A percentile compares a stretch with the other conserved stretches of the same genome.
These are phyloP conservation scores for Vitis riparia DNA, from an alignment of 164 flowering plant species.

Conservation along the genomic window DNA sequence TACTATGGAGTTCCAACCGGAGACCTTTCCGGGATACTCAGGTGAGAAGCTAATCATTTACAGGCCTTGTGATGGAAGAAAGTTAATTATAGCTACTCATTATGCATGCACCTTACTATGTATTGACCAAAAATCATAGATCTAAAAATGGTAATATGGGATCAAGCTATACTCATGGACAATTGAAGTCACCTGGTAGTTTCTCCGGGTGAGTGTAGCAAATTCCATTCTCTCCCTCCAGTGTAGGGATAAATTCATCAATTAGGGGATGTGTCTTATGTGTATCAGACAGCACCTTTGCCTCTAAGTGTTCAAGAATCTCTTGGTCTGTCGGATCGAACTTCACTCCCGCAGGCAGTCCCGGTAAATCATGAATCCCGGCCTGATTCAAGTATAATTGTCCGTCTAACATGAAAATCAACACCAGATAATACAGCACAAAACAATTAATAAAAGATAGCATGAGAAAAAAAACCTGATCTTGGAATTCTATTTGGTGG, in stretches of 20 bases:
- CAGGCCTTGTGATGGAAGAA: not conserved
- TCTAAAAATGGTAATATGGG: not conserved
- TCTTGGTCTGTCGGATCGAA: slow-evolving; percentile 93
- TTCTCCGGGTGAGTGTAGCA: slow-evolving; percentile 96
- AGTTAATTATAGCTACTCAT: not conserved
- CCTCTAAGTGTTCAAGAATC: slow-evolving; percentile 82
- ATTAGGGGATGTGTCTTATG: slow-evolving; percentile 77
- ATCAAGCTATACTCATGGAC: not conserved
- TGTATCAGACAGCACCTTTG: slow-evolving; percentile 55
- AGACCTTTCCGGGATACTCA: too few relatives aligned
- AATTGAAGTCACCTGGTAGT: slow-evolving; percentile 57
- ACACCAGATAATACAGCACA: not conserved
- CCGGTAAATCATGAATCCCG: slow-evolving; percentile 71
- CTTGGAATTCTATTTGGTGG: slow-evolving; percentile 46
- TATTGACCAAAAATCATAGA: not conserved
- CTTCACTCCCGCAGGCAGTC: slow-evolving; percentile 95
- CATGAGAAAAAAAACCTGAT: slow-evolving; percentile 37
- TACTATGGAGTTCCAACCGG: not conserved
- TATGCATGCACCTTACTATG: not conserved
- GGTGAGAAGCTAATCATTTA: not conserved
- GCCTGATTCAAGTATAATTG: slow-evolving; percentile 21
- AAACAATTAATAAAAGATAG: too few relatives aligned
- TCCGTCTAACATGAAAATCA: not conserved
- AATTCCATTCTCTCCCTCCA: slow-evolving; percentile 88
- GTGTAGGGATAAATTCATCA: slow-evolving; percentile 87